Evolutionary conservation across 306 rosid genomes (phyloP).

Genomic region (Oxytropis ochrocephala): DNA sequence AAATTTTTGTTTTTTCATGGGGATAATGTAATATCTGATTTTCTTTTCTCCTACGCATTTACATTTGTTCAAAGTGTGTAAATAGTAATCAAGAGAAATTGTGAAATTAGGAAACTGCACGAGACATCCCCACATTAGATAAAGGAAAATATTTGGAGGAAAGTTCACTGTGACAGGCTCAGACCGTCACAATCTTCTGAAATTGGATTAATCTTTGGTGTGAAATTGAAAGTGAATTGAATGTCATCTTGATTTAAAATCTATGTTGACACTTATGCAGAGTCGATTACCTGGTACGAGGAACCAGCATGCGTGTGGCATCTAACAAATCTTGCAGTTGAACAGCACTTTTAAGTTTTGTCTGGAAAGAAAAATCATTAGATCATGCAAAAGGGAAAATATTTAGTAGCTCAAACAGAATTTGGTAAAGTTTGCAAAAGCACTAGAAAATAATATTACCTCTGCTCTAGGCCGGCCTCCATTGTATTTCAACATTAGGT

Average conservation of each 20-base stretch:
- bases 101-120: not conserved
- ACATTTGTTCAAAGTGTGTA: not conserved
- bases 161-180: not conserved
- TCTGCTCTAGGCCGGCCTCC: constrained; percentile 93
- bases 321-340: constrained; percentile 95
- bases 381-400: constrained; percentile 16
- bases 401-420: not conserved
- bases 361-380: constrained; percentile 43
- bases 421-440: constrained; percentile 1
- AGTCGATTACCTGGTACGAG: constrained; percentile 66
- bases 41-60: not conserved
- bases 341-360: constrained; percentile 88
- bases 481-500: constrained; percentile 89
- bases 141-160: not conserved
- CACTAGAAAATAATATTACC: constrained; percentile 33
- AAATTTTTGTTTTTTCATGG: not conserved
- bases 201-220: not conserved
- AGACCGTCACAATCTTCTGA: not conserved
- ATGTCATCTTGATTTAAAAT: not conserved
- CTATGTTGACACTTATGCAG: constrained; percentile 1
- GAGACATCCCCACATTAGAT: not conserved
- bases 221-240: not conserved
- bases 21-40: not conserved
- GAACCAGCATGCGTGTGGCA: constrained; percentile 96
- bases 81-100: not conserved